phyloP scores from a whole-genome alignment of 2,329 filamentous ascomycete species.

The Iodosphaeria phyllophila region DNA sequence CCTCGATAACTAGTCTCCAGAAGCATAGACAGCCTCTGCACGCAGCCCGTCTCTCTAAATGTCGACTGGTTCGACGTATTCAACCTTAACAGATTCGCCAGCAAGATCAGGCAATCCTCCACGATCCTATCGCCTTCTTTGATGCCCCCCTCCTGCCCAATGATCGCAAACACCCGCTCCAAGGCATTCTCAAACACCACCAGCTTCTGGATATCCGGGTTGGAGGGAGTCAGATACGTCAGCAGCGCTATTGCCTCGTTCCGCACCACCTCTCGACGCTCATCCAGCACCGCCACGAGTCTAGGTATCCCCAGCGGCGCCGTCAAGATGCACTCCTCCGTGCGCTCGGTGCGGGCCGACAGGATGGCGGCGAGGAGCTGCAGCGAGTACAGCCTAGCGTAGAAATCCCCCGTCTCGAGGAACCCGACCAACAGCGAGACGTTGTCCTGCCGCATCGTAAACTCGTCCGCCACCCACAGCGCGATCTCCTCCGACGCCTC shows the following conservation, averaged over 20 bases:
- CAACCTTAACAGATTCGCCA: constrained; percentile 73
- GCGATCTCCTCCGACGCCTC: constrained; percentile 94
- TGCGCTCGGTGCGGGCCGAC: constrained; percentile 69
- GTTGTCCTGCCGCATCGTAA: constrained; percentile 94
- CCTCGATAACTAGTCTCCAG: constrained; percentile 41
- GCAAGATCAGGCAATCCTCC: constrained; percentile 79
- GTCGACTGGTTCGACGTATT: constrained; percentile 87
- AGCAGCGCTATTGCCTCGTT: constrained; percentile 79
- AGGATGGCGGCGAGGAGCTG: constrained; percentile 79
- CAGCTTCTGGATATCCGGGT: constrained; percentile 78
- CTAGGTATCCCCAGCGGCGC: constrained; percentile 78
- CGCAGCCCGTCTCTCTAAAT: constrained; percentile 78
- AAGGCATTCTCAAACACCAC: constrained; percentile 94
- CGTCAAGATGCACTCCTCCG: constrained; percentile 83
- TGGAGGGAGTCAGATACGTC: constrained; percentile 72
- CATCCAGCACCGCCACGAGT: constrained; percentile 68
- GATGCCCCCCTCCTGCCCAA: constrained; percentile 65
- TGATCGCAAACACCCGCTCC: constrained; percentile 66
- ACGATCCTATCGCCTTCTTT: constrained; percentile 69
- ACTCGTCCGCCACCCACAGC: constrained; percentile 92
- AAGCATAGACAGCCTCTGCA: constrained; percentile 51
- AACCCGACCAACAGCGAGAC: constrained; percentile 80
- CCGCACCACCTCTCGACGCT: constrained; percentile 68
- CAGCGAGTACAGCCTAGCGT: constrained; percentile 75
- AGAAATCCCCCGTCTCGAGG: constrained; percentile 73